Evolutionary conservation across 805 yeast genomes (phyloP).

Genomic region (Clavispora vitiphila): DNA sequence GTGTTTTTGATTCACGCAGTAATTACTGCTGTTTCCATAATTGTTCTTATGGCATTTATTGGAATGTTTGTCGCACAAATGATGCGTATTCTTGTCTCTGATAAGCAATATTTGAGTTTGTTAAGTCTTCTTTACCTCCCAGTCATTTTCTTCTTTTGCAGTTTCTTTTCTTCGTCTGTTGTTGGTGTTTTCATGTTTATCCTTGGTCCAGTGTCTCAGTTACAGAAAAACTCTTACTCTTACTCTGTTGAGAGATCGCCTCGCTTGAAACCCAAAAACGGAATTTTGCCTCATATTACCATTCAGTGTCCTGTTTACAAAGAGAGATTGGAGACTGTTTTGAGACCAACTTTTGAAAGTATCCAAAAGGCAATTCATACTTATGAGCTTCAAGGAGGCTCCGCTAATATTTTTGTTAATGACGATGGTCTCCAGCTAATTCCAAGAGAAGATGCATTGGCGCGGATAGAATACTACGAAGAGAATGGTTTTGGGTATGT

Average conservation of each 20-base stretch:
- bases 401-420: neutral
- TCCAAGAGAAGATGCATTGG: neutral
- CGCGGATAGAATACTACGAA: neutral
- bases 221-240: neutral
- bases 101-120: neutral
- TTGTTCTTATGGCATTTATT: neutral
- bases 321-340: neutral
- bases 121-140: neutral
- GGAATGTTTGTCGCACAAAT: neutral
- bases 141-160: neutral
- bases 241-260: neutral
- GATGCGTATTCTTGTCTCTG: neutral
- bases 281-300: neutral
- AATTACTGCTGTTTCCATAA: neutral
- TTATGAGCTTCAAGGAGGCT: neutral
- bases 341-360: neutral
- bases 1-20: neutral
- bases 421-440: conserved; percentile 1
- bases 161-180: neutral
- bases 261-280: neutral
- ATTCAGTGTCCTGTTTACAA: neutral
- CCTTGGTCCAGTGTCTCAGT: neutral
- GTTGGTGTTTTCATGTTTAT: neutral
- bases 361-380: neutral
- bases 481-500: neutral